Conservation (phyloP, 805 yeast species). For the Clavispora phyllophila region DNA sequence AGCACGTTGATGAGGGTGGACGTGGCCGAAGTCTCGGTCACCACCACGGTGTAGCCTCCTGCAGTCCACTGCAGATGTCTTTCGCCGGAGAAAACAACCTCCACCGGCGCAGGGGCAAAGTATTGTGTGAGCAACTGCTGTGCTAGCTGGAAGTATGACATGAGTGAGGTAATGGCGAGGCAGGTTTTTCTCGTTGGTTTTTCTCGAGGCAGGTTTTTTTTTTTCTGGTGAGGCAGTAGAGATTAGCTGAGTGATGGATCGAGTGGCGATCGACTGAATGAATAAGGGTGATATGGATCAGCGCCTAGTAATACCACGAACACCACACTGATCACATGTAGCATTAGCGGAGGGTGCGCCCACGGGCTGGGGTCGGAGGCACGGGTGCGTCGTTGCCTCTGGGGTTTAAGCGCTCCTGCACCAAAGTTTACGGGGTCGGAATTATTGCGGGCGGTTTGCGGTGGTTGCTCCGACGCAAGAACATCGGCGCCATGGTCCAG, state of each 20-base stretch:
- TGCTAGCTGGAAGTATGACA: constrained; percentile 1
- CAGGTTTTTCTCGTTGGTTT: no score
- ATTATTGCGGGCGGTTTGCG: no score
- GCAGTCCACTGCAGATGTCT: constrained; percentile 1
- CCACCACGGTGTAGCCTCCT: background rate
- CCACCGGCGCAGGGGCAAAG: background rate
- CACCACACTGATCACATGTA: no score
- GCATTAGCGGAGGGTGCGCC: background rate
- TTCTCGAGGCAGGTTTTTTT: no score
- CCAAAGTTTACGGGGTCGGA: background rate
- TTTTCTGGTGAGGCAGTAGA: no score
- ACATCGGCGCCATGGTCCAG: no score
- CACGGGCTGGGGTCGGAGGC: background rate
- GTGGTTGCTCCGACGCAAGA: no score
- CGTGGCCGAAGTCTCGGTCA: background rate
- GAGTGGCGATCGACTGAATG: no score
- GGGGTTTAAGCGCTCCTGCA: background rate
- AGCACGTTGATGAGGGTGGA: constrained; percentile 1
- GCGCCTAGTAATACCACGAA: no score
- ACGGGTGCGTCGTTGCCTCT: background rate
- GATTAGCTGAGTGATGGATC: no score
- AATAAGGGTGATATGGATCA: no score
- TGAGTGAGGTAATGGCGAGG: no score
- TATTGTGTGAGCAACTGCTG: background rate
- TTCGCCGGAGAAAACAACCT: background rate